phyloP scores from a whole-genome alignment of 331 rosid species.

The Rosa hybrid region DNA sequence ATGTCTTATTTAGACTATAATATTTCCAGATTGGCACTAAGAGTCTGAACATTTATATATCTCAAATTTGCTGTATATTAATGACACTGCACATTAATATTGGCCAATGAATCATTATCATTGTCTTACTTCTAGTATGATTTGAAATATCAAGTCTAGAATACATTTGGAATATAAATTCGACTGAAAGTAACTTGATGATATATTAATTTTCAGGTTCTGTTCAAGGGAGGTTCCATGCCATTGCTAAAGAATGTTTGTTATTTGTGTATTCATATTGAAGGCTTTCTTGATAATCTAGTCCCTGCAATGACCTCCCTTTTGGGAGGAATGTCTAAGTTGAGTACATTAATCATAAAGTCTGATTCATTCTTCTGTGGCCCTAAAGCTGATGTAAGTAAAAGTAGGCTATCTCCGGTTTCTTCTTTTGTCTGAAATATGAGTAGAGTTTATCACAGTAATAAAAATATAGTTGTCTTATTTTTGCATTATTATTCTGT shows the following conservation, averaged over 20 bases:
- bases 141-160: no score
- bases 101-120: no score
- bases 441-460: no score
- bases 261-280: background rate
- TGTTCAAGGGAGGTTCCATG: background rate
- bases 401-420: background rate
- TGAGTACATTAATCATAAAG: background rate
- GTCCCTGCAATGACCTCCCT: background rate
- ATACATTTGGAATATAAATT: no score
- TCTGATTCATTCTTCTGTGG: background rate
- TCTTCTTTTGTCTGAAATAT: background rate
- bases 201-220: background rate
- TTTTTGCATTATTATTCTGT: no score
- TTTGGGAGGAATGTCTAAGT: background rate
- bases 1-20: no score
- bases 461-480: background rate
- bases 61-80: no score
- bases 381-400: background rate
- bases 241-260: background rate
- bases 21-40: no score
- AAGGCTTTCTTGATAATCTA: background rate
- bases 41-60: no score
- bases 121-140: no score
- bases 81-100: no score
- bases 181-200: no score